Conservation (phyloP, 257 asterid species). For the Nicotiana benthamiana region DNA sequence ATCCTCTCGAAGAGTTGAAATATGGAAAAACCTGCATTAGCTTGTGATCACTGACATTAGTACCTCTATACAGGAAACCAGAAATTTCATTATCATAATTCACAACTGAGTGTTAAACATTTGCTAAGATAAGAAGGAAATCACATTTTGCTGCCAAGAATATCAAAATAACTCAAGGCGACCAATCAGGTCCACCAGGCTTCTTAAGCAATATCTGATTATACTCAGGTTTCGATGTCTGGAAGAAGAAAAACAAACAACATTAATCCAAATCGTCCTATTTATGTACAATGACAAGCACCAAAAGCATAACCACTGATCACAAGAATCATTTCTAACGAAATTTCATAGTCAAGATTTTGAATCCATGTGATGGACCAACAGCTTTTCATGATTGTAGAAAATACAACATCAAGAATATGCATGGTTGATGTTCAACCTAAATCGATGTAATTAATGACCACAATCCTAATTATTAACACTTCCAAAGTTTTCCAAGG, state of each 20-base stretch:
- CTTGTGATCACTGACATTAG: no score
- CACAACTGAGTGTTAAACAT: neutral
- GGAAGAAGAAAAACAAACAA: slow-evolving; percentile 8
- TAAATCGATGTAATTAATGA: neutral
- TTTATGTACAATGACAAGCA: neutral
- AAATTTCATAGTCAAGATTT: neutral
- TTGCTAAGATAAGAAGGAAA: neutral
- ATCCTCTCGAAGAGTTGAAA: no score
- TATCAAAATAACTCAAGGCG: slow-evolving; percentile 19
- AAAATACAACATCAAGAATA: neutral
- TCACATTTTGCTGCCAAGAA: neutral
- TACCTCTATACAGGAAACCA: neutral
- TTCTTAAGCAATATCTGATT: slow-evolving; percentile 80
- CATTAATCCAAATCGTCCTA: neutral
- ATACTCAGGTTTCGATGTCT: slow-evolving; percentile 91
- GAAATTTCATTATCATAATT: neutral
- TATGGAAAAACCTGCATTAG: no score
- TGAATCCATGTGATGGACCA: neutral
- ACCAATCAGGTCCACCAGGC: slow-evolving; percentile 77
- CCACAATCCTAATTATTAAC: no score
- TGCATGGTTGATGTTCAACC: neutral
- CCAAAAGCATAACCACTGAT: neutral
- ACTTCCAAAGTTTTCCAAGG: neutral
- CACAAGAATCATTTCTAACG: neutral
- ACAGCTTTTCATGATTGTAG: neutral